phyloP scores from a whole-genome alignment of 1,284 basidiomycete genomes.

The Ustilago cynodontis region DNA sequence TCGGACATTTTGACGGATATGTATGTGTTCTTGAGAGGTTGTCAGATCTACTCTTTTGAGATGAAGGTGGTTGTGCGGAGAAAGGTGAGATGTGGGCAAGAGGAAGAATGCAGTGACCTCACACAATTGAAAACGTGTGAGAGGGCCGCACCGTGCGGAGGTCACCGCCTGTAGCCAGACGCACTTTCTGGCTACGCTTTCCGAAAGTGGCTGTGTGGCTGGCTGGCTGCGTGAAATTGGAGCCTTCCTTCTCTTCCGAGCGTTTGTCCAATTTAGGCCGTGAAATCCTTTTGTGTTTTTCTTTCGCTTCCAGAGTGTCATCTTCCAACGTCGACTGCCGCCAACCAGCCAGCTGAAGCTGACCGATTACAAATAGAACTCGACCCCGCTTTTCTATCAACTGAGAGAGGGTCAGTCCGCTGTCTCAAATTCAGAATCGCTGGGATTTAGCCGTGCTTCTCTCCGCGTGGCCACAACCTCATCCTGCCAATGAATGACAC shows the following conservation, averaged over 20 bases:
- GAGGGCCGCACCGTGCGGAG: background rate
- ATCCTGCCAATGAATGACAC: background rate
- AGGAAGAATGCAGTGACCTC: too few species aligned
- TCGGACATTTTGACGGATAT: conserved; percentile 36
- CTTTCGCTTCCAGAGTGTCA: background rate
- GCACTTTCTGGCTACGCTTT: conserved; percentile 14
- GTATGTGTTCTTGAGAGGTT: background rate
- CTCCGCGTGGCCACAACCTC: conserved; percentile 1
- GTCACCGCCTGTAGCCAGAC: too few species aligned
- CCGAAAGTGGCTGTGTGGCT: background rate
- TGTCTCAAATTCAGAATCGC: background rate
- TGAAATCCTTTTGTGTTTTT: conserved; percentile 16
- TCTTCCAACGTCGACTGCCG: too few species aligned
- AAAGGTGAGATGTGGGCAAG: background rate
- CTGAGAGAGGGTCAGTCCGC: background rate
- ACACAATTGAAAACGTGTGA: conserved; percentile 1
- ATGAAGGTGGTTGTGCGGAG: conserved; percentile 9
- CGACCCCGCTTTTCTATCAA: background rate
- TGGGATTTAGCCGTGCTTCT: conserved; percentile 4
- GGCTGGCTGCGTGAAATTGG: conserved; percentile 11
- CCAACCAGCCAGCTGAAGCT: background rate
- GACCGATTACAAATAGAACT: conserved; percentile 4
- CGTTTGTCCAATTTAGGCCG: conserved; percentile 4
- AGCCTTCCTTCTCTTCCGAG: conserved; percentile 12
- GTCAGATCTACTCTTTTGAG: background rate